Conservation (phyloP, 177 flowering plant genomes). For the Vitis hybrid region DNA sequence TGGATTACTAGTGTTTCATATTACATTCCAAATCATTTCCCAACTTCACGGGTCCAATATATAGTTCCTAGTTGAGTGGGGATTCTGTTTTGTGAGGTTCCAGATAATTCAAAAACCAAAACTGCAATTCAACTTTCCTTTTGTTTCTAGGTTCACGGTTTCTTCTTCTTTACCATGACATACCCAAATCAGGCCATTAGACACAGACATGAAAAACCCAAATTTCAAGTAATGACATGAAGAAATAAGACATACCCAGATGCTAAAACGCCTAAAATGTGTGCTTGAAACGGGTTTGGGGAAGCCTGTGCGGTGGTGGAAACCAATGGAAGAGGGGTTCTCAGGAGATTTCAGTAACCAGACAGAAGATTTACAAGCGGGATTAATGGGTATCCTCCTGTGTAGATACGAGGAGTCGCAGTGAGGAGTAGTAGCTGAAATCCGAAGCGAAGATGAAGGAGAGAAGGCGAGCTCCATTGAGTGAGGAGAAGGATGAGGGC, state of each 20-base stretch:
- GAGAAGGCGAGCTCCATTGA: slow-evolving; percentile 35
- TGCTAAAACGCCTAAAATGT: slow-evolving; percentile 20
- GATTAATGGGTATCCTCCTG: slow-evolving; percentile 15
- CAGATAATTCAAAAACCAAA: not conserved
- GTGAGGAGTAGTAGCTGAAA: slow-evolving; percentile 17
- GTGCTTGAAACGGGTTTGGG: slow-evolving; percentile 1
- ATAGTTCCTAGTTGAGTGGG: too few species aligned
- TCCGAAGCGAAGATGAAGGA: slow-evolving; percentile 15
- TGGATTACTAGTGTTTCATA: too few species aligned
- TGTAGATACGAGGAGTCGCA: slow-evolving; percentile 5
- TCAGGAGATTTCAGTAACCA: slow-evolving; percentile 6
- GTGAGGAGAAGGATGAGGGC: too few species aligned
- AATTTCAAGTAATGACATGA: not conserved
- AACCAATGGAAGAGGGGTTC: slow-evolving; percentile 1
- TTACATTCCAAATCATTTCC: too few species aligned
- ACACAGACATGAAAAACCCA: not conserved
- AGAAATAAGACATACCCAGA: slow-evolving; percentile 33
- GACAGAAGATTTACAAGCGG: slow-evolving; percentile 1
- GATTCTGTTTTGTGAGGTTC: not conserved
- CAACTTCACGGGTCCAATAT: too few species aligned
- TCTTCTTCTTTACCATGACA: too few species aligned
- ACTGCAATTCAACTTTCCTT: not conserved
- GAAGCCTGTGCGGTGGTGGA: slow-evolving; percentile 11
- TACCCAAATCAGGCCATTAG: not conserved
- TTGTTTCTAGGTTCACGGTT: not conserved